phyloP scores from a whole-genome alignment of 192 early-diverging fungal species.

The Backusella westeae region DNA sequence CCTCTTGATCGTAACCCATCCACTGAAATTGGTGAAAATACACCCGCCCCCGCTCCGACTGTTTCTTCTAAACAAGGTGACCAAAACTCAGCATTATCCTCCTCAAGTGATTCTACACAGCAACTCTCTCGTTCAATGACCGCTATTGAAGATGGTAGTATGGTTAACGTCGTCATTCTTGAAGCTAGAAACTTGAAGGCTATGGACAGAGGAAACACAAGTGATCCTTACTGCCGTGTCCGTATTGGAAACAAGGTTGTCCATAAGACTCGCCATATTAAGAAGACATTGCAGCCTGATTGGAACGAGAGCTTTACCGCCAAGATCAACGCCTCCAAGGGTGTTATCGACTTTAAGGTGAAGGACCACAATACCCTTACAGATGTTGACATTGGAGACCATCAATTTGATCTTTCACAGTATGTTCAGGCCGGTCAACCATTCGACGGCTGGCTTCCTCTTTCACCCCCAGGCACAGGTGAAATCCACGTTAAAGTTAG shows the following conservation, averaged over 20 bases:
- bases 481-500: conserved; percentile 31
- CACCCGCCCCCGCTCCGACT: background rate
- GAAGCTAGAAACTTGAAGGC: conserved; percentile 47
- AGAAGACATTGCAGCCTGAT: conserved; percentile 65
- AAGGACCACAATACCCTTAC: conserved; percentile 69
- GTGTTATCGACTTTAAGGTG: conserved; percentile 55
- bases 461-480: conserved; percentile 33
- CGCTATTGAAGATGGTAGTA: conserved; percentile 33
- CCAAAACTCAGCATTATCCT: background rate
- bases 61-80: conserved; percentile 7
- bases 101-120: conserved; percentile 1
- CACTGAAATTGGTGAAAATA: background rate
- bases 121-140: conserved; percentile 3
- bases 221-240: conserved; percentile 71
- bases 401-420: conserved; percentile 53
- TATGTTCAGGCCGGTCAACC: conserved; percentile 34
- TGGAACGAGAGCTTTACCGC: conserved; percentile 45
- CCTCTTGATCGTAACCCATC: background rate
- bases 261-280: conserved; percentile 64
- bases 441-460: conserved; percentile 37
- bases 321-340: conserved; percentile 27
- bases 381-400: conserved; percentile 64
- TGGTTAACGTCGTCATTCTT: conserved; percentile 38
- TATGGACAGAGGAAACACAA: conserved; percentile 50
- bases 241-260: conserved; percentile 58